Evolutionary conservation across 164 flowering plant genomes (phyloP).

Genomic region (Nelumbo lutea): DNA sequence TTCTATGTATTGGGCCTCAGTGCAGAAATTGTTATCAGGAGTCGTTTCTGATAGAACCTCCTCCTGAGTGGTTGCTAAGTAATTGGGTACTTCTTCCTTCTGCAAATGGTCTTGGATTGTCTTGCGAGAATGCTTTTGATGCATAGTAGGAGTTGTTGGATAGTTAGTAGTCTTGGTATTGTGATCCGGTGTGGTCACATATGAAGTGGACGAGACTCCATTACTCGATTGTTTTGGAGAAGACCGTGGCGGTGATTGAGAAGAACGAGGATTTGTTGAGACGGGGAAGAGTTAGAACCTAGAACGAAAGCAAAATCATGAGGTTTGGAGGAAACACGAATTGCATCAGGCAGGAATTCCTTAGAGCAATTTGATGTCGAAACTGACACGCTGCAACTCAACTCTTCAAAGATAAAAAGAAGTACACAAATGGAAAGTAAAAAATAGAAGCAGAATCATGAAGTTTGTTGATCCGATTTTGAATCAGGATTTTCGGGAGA

Average conservation of each 20-base stretch:
- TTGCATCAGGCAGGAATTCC: slow-evolving; percentile 34
- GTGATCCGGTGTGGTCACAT: slow-evolving; percentile 13
- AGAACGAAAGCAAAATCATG: slow-evolving; percentile 15
- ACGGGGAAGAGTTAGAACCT: slow-evolving; percentile 2
- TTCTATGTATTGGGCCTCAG: slow-evolving; percentile 41
- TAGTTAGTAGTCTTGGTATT: slow-evolving; percentile 14
- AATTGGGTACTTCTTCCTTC: slow-evolving; percentile 25
- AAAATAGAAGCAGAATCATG: neutral
- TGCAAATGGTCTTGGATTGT: slow-evolving; percentile 10
- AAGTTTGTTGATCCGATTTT: too few relatives aligned
- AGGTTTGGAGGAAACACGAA: slow-evolving; percentile 24
- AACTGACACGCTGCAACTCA: slow-evolving; percentile 18
- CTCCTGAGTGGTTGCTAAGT: slow-evolving; percentile 15
- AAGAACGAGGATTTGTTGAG: slow-evolving; percentile 20
- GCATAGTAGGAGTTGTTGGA: slow-evolving; percentile 12
- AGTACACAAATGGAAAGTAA: neutral
- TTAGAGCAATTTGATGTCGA: slow-evolving; percentile 13
- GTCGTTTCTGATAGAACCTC: slow-evolving; percentile 3
- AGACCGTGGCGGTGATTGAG: slow-evolving; percentile 19
- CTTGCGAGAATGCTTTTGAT: slow-evolving; percentile 25
- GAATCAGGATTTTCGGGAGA: too few relatives aligned
- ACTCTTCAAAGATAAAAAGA: slow-evolving; percentile 1
- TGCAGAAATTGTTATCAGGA: slow-evolving; percentile 42
- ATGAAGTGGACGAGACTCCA: slow-evolving; percentile 27
- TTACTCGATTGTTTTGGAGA: slow-evolving; percentile 21